A percentile compares a stretch with the other conserved stretches of the same genome.
Conservation (phyloP, 306 rosid species). For the Pyrus pyrifolia region DNA sequence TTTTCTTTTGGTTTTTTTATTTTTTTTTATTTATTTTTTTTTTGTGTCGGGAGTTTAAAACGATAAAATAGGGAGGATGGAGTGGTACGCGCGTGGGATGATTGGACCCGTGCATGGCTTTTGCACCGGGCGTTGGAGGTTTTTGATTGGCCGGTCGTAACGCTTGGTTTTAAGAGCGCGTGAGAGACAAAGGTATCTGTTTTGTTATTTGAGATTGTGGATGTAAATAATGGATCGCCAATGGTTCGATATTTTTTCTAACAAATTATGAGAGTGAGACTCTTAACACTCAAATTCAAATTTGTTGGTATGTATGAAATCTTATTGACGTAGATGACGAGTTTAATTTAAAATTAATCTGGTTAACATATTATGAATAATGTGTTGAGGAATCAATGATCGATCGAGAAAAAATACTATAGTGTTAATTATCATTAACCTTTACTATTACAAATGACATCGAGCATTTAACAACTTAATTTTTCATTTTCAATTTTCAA, state of each 20-base stretch:
- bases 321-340: no score
- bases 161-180: neutral
- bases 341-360: no score
- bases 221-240: neutral
- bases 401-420: no score
- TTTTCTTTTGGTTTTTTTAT: conserved; percentile 17
- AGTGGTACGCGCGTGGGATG: neutral
- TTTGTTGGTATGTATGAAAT: neutral
- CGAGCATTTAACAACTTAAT: neutral
- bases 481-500: no score
- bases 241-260: no score
- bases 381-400: no score
- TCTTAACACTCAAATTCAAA: neutral
- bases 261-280: no score
- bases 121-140: neutral
- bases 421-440: no score
- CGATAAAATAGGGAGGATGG: neutral
- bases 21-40: conserved; percentile 4
- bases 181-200: neutral
- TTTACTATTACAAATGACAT: no score
- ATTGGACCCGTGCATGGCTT: neutral
- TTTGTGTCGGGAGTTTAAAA: neutral
- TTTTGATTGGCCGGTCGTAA: neutral
- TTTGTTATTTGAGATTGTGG: neutral
- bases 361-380: no score